Evolutionary conservation across 129 eudicot species (phyloP), one percentile per base, ranked within the genome.

Genomic region (Solidago caesia): DNA sequence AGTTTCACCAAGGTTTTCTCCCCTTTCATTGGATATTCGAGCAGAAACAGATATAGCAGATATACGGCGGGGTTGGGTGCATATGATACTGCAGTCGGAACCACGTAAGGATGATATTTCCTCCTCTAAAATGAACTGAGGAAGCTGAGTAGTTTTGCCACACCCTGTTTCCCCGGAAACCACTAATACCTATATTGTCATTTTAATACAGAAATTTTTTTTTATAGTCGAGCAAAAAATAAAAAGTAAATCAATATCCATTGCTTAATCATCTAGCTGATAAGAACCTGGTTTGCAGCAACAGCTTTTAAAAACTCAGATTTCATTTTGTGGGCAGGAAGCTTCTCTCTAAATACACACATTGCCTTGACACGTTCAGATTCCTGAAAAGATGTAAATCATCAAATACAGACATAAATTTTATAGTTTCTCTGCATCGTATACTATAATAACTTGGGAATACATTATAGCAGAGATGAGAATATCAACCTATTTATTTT

Each of bases 121-220:
- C 68, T 89, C 89, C 77, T 92, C 97, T 74, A 92, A 68, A 61
- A 92, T 92, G 74, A 87, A 92, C 68, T 92, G 97, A 73, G 97
- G 97, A 81, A 92, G 96, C 75, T 92, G 97, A 33, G 97, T 92
- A 12, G 97, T 92, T 76, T 92, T 92, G 15, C 97, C 97, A 80
- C 97, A 92, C 51, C 97, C 97, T 55, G 97, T 91, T 83, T 91
- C 97, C 72, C 97, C 97, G 0, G 97, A 91, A 64, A 91, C 97
- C 68, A 91, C 96, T 74, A 91, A 78, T 14, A 92, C 96, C 97
- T 92, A 56, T 51, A 71, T 68, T 72, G 13, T 48, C 62, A 70
- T 68, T 44, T 2, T 21, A 14, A 67, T 7, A 39, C 52, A 9
- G 42, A 52, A 73, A 64, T n/a, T n/a, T n/a, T n/a, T n/a, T 27